phyloP scores from a whole-genome alignment of 1,284 basidiomycete species.

The Porodaedalea pini region DNA sequence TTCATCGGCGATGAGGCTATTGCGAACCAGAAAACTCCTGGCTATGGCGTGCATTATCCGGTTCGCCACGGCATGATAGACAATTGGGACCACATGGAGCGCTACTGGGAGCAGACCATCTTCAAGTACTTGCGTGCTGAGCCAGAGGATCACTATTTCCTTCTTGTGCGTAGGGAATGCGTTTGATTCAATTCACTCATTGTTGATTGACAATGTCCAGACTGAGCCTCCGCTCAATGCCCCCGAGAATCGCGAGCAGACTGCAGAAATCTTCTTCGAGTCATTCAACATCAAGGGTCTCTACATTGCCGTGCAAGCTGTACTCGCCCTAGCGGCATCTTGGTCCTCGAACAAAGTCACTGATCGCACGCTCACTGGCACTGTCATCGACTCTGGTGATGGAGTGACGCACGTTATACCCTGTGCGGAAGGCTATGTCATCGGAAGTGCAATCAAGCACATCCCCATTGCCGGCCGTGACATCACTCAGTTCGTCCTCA shows the following conservation, averaged over 20 bases:
- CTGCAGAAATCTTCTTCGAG: conserved; percentile 99
- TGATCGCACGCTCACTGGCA: conserved; percentile 93
- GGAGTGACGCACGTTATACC: conserved; percentile 98
- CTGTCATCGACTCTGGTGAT: conserved; percentile 98
- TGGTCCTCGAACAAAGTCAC: conserved; percentile 94
- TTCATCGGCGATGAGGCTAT: conserved; percentile 99
- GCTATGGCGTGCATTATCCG: conserved; percentile 94
- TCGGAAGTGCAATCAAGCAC: conserved; percentile 98
- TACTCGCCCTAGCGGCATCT: conserved; percentile 96
- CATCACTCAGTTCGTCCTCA: conserved; percentile 96
- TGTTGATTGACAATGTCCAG: conserved; percentile 39
- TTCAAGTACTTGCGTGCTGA: conserved; percentile 99
- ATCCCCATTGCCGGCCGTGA: conserved; percentile 98
- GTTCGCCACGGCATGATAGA: conserved; percentile 98
- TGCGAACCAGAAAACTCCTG: conserved; percentile 86
- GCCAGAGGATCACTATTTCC: conserved; percentile 98
- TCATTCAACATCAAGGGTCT: conserved; percentile 97
- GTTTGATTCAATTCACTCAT: conserved; percentile 2
- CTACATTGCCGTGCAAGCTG: conserved; percentile 98
- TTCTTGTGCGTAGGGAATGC: conserved; percentile 60
- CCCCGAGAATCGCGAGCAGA: conserved; percentile 98
- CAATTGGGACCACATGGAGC: conserved; percentile 99
- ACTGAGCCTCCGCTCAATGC: conserved; percentile 98
- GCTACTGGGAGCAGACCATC: conserved; percentile 99
- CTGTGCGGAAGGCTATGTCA: conserved; percentile 97